phyloP scores from a whole-genome alignment of 345 rosid genomes.

The Sonneratia caseolaris region DNA sequence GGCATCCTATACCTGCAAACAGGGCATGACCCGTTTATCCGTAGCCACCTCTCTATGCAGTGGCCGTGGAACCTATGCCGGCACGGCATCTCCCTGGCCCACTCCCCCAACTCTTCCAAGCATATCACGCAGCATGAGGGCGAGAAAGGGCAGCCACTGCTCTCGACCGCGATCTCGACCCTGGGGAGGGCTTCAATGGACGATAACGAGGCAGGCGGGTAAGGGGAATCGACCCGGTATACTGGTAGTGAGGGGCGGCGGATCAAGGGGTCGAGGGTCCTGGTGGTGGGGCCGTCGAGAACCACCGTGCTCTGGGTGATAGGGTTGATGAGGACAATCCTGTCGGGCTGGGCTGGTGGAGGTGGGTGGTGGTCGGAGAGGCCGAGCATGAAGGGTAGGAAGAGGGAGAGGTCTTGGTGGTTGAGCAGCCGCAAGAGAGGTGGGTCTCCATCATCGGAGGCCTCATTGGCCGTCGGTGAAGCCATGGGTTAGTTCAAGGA shows the following conservation, averaged over 20 bases:
- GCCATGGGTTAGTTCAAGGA: not conserved
- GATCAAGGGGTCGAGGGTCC: constrained; percentile 22
- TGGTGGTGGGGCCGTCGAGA: constrained; percentile 26
- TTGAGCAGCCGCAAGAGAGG: constrained; percentile 1
- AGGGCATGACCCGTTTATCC: constrained; percentile 71
- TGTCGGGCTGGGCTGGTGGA: constrained; percentile 22
- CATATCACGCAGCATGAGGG: constrained; percentile 40
- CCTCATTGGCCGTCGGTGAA: constrained; percentile 22
- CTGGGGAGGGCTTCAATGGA: constrained; percentile 56
- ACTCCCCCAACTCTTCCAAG: constrained; percentile 53
- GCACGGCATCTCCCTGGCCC: constrained; percentile 70
- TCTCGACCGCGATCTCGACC: constrained; percentile 26
- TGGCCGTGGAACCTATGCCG: constrained; percentile 61
- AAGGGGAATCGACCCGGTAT: constrained; percentile 20
- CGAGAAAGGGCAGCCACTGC: constrained; percentile 9
- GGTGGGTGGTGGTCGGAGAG: not conserved
- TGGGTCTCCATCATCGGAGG: constrained; percentile 6
- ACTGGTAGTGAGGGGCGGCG: constrained; percentile 4
- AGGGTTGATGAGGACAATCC: constrained; percentile 64
- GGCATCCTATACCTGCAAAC: constrained; percentile 76
- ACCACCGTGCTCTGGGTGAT: constrained; percentile 66
- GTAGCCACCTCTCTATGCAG: constrained; percentile 72
- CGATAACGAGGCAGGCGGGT: constrained; percentile 64
- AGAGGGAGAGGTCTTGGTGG: constrained; percentile 26
- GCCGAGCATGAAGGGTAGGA: constrained; percentile 8